A percentile compares a stretch with the other conserved stretches of the same genome.
Conservation (phyloP, 2,329 filamentous ascomycete species). For the Colletotrichum sp. region DNA sequence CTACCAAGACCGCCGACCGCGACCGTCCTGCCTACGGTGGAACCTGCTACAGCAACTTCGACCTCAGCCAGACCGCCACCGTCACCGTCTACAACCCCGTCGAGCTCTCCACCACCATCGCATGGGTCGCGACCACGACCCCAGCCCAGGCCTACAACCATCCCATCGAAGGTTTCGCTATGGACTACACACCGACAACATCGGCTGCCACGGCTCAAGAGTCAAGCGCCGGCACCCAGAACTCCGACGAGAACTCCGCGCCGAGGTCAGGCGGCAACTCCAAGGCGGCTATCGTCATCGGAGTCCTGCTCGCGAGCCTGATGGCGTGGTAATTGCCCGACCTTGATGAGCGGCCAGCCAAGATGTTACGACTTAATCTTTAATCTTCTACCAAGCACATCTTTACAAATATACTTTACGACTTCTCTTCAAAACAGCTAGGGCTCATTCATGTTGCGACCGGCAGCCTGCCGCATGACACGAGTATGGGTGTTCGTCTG, state of each 20-base stretch:
- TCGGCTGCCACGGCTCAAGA: not conserved
- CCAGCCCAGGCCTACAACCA: slow-evolving; percentile 17
- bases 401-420: not conserved
- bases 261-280: slow-evolving; percentile 2
- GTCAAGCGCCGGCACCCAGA: not conserved
- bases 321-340: not conserved
- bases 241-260: slow-evolving; percentile 9
- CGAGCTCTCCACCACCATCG: slow-evolving; percentile 14
- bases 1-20: not conserved
- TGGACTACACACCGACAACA: slow-evolving; percentile 9
- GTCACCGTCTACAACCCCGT: slow-evolving; percentile 16
- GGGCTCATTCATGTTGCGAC: not conserved
- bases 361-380: not conserved
- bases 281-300: slow-evolving; percentile 3
- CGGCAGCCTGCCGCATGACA: not conserved
- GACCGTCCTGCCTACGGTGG: slow-evolving; percentile 17
- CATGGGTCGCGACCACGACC: slow-evolving; percentile 7
- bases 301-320: slow-evolving; percentile 7
- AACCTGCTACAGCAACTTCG: slow-evolving; percentile 18
- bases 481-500: not conserved
- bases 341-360: not conserved
- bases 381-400: not conserved
- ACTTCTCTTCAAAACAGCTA: not conserved
- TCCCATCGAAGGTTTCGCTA: slow-evolving; percentile 12
- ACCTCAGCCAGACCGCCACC: slow-evolving; percentile 10